A percentile compares a stretch with the other conserved stretches of the same genome.
Conservation (phyloP, 192 early-diverging fungal genomes). For the Coemansia sp. region DNA sequence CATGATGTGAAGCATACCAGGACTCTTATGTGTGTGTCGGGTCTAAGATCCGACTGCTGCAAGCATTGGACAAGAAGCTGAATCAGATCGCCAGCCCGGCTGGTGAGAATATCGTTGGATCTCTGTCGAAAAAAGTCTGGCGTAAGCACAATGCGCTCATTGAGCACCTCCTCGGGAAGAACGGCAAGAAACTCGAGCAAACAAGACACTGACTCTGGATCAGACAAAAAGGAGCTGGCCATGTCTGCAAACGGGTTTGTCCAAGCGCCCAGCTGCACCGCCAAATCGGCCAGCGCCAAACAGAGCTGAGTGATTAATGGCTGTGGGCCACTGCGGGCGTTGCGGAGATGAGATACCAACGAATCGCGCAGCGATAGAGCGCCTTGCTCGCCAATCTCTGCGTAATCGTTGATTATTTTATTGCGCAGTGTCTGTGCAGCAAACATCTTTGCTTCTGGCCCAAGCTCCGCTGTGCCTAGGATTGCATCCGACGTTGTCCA, state of each 20-base stretch:
- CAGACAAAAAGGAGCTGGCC: slow-evolving; percentile 65
- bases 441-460: slow-evolving; percentile 72
- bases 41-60: slow-evolving; percentile 59
- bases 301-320: slow-evolving; percentile 79
- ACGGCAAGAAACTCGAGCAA: slow-evolving; percentile 82
- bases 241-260: slow-evolving; percentile 75
- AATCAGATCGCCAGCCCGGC: slow-evolving; percentile 68
- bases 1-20: slow-evolving; percentile 80
- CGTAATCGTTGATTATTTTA: slow-evolving; percentile 85
- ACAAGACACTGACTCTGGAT: slow-evolving; percentile 61
- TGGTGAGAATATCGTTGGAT: slow-evolving; percentile 62
- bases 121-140: slow-evolving; percentile 63
- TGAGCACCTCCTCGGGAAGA: slow-evolving; percentile 84
- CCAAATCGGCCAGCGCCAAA: slow-evolving; percentile 79
- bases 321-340: slow-evolving; percentile 60
- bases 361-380: slow-evolving; percentile 73
- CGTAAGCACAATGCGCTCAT: slow-evolving; percentile 63
- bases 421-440: slow-evolving; percentile 91
- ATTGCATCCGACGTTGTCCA: slow-evolving; percentile 82
- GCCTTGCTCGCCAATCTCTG: slow-evolving; percentile 69
- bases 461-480: slow-evolving; percentile 59
- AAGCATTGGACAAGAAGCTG: slow-evolving; percentile 69
- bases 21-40: slow-evolving; percentile 63
- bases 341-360: slow-evolving; percentile 67
- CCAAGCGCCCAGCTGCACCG: slow-evolving; percentile 82